Evolutionary conservation across 345 rosid genomes (phyloP), one percentile per base, ranked within the genome.

Genomic region (Bruguiera parviflora): DNA sequence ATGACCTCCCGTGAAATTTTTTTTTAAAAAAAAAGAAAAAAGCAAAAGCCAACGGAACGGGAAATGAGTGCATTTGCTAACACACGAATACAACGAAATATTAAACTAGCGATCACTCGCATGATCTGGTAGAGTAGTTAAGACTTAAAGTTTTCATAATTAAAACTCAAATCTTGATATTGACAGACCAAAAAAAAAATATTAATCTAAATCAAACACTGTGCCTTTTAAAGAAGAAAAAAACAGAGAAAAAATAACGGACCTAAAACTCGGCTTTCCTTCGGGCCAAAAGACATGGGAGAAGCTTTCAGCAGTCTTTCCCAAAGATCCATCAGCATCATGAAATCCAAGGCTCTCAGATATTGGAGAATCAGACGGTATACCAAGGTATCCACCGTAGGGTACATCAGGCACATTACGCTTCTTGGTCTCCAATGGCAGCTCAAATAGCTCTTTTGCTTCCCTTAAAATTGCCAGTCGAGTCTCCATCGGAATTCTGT

Each of bases 341-440:
- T 66, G 79, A 3, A 84, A 70, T 6, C 79, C 78, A 19, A 84
- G 31, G 60, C 84, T 74, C 52, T 82, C 85, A 5, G 65, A 75
- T 5, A 73, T 56, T 25, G 80, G 75, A 25, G 51, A 37, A 8
- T 24, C 0, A 1, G 79, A 55, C 32, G 53, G 10, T 5, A 77
- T 59, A 1, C 81, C 80, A 2, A 78, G 31, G 59, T 82, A 84
- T 5, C 80, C 81, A 56, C 74, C 71, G 62, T 58, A 80, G n/a
- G 88, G 84, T 62, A 63, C 78, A 61, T 74, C 62, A 63, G 55
- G 73, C 61, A 76, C 57, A 58, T 82, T 76, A n/a, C 39, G 51
- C 28, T 21, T 62, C 65, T 82, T 82, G 13, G 64, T 65, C 61
- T 82, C 80, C 16, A 20, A 6, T 33, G 85, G 81, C 33, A 82